Evolutionary conservation across 352 stramenopile species (phyloP), one percentile per base, ranked within the genome.

Genomic region (Thalassiosira hispida): DNA sequence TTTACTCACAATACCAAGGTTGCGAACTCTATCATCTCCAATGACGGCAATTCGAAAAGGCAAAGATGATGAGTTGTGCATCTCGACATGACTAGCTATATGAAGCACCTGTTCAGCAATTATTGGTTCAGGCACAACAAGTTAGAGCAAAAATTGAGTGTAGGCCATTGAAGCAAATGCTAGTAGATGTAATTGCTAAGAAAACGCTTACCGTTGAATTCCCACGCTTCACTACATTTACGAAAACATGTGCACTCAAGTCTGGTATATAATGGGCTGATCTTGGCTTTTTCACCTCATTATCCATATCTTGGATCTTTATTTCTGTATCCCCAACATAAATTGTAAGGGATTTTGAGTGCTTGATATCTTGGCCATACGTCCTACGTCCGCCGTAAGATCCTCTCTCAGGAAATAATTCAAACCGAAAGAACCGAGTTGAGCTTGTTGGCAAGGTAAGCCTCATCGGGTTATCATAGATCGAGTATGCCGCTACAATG

Each of bases 371-470:
- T 56, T 56, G 47, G 6, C 47, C 47, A 35, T 56, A 56, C n/a
- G 22, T 33, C 22, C 47, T 9, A 20, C 33, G 33, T 2, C 47
- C 47, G 16, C 88, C 90, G n/a, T n/a, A n/a, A 35, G 73, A 88
- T 18, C 90, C 88, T 25, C 66, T 69, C 31, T 79, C 84, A 35
- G 70, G 81, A 61, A 90, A 89, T 46, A 89, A 79, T 49, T 90
- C 77, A 68, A 95, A 95, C 40, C 80, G 82, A 74, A 95, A 95
- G 68, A 92, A 94, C 57, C 90, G 70, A 35, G 86, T 89, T 20
- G 68, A 86, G 40, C 81, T 90, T 55, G 63, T 80, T 73, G 71
- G 65, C 27, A 89, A 55, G 20, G 51, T 65, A 27, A 68, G 53
- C 27, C 42, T 81, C 2, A 55, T 47, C 33, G 46, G 72, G 35